A percentile compares a stretch with the other conserved stretches of the same genome.
Evolutionary conservation across 352 stramenopile species (phyloP).

Genomic region (Globisporangium polare): DNA sequence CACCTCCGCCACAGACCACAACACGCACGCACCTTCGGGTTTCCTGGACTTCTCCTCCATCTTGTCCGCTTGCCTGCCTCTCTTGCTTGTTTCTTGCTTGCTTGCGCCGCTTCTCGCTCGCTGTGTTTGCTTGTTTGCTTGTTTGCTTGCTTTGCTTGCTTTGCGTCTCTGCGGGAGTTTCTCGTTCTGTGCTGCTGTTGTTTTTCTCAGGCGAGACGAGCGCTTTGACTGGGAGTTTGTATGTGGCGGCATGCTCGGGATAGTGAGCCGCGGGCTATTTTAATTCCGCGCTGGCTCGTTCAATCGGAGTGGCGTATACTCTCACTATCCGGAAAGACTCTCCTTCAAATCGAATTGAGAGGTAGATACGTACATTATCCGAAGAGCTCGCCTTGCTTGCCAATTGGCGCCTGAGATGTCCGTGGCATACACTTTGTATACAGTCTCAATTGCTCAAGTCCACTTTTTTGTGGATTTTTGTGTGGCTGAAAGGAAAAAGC

Average conservation of each 20-base stretch:
- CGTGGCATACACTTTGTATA: not conserved
- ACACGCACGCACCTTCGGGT: constrained; percentile 53
- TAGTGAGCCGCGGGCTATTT: constrained; percentile 1
- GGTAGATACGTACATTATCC: too few species aligned
- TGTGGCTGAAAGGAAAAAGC: not conserved
- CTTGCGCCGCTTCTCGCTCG: not conserved
- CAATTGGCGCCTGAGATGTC: too few species aligned
- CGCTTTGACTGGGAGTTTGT: constrained; percentile 6
- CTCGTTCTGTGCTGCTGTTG: constrained; percentile 6
- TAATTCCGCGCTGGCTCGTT: constrained; percentile 10
- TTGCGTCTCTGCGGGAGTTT: constrained; percentile 1
- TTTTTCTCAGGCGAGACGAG: constrained; percentile 11
- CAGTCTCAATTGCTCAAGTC: not conserved
- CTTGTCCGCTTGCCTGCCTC: constrained; percentile 6
- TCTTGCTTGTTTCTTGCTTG: constrained; percentile 17
- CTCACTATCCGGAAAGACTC: too few species aligned
- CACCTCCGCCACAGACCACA: not conserved
- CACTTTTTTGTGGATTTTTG: not conserved
- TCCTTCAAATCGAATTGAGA: too few species aligned
- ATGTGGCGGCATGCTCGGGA: not conserved
- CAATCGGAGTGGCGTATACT: too few species aligned
- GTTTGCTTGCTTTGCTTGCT: constrained; percentile 4
- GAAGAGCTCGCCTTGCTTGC: too few species aligned
- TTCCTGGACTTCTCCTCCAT: constrained; percentile 88
- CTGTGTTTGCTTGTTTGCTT: constrained; percentile 5